phyloP scores from a whole-genome alignment of 768 basidiomycete genomes.

The Phlebiopsis gigantea region DNA sequence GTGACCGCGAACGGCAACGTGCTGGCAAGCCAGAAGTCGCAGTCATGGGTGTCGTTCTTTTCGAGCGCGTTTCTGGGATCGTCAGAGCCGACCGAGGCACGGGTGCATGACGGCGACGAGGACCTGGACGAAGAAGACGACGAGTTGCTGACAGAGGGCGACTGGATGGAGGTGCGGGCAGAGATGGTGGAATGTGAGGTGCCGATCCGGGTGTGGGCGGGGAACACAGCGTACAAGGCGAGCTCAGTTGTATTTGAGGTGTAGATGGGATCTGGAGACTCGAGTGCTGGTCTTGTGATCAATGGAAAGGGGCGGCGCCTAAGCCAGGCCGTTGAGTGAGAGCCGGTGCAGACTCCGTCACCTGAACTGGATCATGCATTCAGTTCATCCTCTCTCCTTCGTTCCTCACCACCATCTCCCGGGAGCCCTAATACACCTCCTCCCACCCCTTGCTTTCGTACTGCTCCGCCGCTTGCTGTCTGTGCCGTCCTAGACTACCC shows the following conservation, averaged over 20 bases:
- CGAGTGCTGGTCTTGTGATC: not conserved
- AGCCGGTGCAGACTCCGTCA: not conserved
- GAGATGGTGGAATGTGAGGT: constrained; percentile 96
- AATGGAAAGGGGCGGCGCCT: not conserved
- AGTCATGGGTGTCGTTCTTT: constrained; percentile 41
- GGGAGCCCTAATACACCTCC: not conserved
- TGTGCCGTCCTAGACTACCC: not conserved
- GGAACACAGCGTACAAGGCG: constrained; percentile 82
- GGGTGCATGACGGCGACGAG: constrained; percentile 55
- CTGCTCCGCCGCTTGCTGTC: not conserved
- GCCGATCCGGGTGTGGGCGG: constrained; percentile 82
- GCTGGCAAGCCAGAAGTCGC: constrained; percentile 14
- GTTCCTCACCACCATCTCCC: not conserved
- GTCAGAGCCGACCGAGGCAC: constrained; percentile 32
- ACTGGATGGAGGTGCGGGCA: constrained; percentile 61
- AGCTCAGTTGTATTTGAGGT: constrained; percentile 76
- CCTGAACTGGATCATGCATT: not conserved
- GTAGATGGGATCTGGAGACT: constrained; percentile 20
- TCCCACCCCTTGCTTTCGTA: not conserved
- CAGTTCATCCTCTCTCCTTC: not conserved
- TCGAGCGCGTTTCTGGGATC: constrained; percentile 34
- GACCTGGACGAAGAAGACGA: constrained; percentile 27
- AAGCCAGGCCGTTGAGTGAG: not conserved
- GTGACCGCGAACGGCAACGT: constrained; percentile 16
- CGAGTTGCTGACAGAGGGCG: constrained; percentile 36